These are phyloP conservation scores for Dipteronia dyeriana DNA, from an alignment of 345 rosid genomes.

Conservation along the genomic window DNA sequence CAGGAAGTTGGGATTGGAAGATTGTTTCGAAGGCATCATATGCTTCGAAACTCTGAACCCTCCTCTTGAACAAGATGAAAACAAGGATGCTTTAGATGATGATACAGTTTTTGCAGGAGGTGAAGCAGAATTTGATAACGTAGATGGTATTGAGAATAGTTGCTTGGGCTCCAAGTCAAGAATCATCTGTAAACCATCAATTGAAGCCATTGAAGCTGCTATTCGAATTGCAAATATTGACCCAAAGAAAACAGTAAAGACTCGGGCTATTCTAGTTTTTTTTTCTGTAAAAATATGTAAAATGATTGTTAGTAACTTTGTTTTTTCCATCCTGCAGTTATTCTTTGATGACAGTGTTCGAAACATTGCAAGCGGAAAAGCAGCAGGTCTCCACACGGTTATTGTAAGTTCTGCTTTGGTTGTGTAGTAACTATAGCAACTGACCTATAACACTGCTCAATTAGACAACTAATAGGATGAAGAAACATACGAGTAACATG, in stretches of 20 bases:
- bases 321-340: constrained; percentile 39
- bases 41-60: constrained; percentile 88
- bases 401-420: constrained; percentile 42
- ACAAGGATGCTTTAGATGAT: constrained; percentile 30
- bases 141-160: constrained; percentile 15
- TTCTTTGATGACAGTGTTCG: constrained; percentile 89
- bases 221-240: constrained; percentile 56
- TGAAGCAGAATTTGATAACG: neutral
- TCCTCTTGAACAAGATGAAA: constrained; percentile 23
- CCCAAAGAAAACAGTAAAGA: constrained; percentile 69
- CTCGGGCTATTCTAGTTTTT: neutral
- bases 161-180: constrained; percentile 22
- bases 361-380: constrained; percentile 78
- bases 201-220: constrained; percentile 69
- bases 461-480: neutral
- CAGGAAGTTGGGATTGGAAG: constrained; percentile 59
- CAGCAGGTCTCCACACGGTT: constrained; percentile 71
- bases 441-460: neutral
- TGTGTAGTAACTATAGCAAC: neutral
- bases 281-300: neutral
- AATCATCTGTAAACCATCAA: constrained; percentile 71
- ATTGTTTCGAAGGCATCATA: constrained; percentile 77
- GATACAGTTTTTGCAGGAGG: constrained; percentile 19
- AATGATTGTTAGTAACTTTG: neutral
- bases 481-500: neutral